A percentile compares a stretch with the other conserved stretches of the same genome.
Conservation (phyloP, 176 grass and related monocot species). For the Bromus sterilis region DNA sequence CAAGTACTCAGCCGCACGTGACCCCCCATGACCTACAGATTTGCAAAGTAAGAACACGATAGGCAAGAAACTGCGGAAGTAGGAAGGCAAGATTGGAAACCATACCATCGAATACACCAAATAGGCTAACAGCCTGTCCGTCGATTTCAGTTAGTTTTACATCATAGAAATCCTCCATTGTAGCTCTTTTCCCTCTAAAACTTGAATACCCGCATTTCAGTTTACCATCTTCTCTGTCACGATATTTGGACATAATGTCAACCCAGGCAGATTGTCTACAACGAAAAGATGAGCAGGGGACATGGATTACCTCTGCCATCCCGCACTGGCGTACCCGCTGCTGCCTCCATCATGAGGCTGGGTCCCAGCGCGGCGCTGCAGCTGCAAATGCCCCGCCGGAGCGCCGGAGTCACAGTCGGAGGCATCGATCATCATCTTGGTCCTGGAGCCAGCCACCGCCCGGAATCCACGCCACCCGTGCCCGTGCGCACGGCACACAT, state of each 20-base stretch:
- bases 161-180: constrained; percentile 96
- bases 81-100: constrained; percentile 16
- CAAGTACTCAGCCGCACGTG: constrained; percentile 83
- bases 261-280: not conserved
- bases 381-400: constrained; percentile 24
- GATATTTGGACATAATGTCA: constrained; percentile 25
- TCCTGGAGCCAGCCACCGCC: constrained; percentile 22
- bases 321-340: constrained; percentile 42
- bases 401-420: constrained; percentile 1
- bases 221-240: constrained; percentile 76
- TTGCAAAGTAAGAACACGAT: constrained; percentile 20
- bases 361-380: constrained; percentile 27
- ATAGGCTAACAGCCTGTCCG: constrained; percentile 69
- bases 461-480: constrained; percentile 41
- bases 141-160: constrained; percentile 70
- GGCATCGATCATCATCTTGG: constrained; percentile 68
- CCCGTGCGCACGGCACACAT: constrained; percentile 36
- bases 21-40: constrained; percentile 78
- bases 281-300: not conserved
- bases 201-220: constrained; percentile 88
- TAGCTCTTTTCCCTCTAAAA: constrained; percentile 78
- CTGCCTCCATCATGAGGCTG: constrained; percentile 32
- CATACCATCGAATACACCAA: constrained; percentile 91
- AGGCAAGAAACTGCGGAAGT: not conserved
- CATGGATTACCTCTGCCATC: constrained; percentile 48